A percentile compares a stretch with the other conserved stretches of the same genome.
These are phyloP conservation scores for Geoglossum cookeanum DNA, from an alignment of 2,329 filamentous ascomycete species.

Conservation along the genomic window DNA sequence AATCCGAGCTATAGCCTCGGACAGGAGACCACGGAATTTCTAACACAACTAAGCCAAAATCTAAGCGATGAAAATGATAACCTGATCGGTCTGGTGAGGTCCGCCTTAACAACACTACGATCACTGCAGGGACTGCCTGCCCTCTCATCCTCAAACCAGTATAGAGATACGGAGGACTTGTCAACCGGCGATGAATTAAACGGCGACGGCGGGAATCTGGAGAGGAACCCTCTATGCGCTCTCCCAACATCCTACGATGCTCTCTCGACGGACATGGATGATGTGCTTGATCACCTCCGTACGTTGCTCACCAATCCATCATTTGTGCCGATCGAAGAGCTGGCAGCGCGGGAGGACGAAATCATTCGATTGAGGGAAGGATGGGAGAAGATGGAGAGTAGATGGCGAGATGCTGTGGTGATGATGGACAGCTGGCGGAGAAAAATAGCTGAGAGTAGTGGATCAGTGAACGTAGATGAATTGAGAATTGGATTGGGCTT, in stretches of 20 bases:
- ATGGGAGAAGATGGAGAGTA: constrained; percentile 82
- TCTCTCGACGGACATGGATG: constrained; percentile 53
- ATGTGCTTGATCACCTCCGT: constrained; percentile 61
- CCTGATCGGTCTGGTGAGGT: constrained; percentile 50
- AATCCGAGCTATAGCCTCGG: constrained; percentile 49
- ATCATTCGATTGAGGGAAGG: constrained; percentile 66
- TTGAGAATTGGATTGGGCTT: constrained; percentile 39
- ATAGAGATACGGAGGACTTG: constrained; percentile 10
- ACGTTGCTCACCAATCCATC: constrained; percentile 83
- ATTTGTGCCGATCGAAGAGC: constrained; percentile 88
- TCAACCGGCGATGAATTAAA: constrained; percentile 9
- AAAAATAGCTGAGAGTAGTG: constrained; percentile 52
- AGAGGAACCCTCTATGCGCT: constrained; percentile 19
- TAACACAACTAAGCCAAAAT: constrained; percentile 65
- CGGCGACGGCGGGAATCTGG: constrained; percentile 12
- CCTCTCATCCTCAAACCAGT: constrained; percentile 6
- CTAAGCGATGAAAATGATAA: constrained; percentile 86
- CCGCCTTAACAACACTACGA: constrained; percentile 51
- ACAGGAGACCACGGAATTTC: constrained; percentile 76
- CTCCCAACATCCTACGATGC: constrained; percentile 45
- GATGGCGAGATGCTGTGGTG: constrained; percentile 75
- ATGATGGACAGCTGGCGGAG: constrained; percentile 88
- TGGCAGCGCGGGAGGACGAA: constrained; percentile 80
- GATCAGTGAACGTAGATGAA: constrained; percentile 43
- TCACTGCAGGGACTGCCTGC: constrained; percentile 38